Evolutionary conservation across 495 filamentous ascomycete species (phyloP), one percentile per base, ranked within the genome.

Genomic region (Trichocladium uniseriatum): DNA sequence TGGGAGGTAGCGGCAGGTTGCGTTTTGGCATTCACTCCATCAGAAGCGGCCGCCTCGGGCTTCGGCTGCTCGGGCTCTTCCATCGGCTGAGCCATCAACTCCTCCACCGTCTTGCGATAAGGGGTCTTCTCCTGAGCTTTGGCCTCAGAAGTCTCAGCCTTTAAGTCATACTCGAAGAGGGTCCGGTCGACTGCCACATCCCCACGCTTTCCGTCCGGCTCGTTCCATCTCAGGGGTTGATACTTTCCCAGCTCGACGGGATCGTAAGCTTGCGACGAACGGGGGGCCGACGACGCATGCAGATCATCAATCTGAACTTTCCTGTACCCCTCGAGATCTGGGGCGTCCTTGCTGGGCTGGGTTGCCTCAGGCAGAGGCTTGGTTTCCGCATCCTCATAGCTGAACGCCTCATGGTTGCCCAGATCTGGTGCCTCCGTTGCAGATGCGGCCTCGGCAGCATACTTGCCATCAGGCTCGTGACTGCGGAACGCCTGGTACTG

Each of bases 371-470:
- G n/a, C n/a, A n/a, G n/a, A n/a, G 35, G 28, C 9, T 39, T 50
- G 20, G 53, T 55, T 34, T 64, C 46, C 11, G 60, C 35, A 31
- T 69, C 66, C 13, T 64, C 56, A 16, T 64, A 59, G 29, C 41
- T 41, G 28, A 53, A 56, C 6, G 61, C 49, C 36, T 64, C 52
- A 42, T 70, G 69, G 38, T 67, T 62, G 19, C 61, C 47, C 18
- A 66, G 54, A 41, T 69, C 66, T 3, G 61, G 43, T 15, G 58
- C 62, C 18, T 65, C 58, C 2, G 38, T 46, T 1, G 43, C n/a
- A 8, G 51, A 7, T 38, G 50, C 18, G 6, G 43, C 32, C 31
- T 42, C 52, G 15, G 45, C 38, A 7, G 49, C 54, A 14, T 54
- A 53, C 36, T 53, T 57, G 5, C 54, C 54, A 50, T 63, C 57